A percentile compares a stretch with the other conserved stretches of the same genome.
Conservation (phyloP, 306 rosid species). For the Leucaena leucocephala region DNA sequence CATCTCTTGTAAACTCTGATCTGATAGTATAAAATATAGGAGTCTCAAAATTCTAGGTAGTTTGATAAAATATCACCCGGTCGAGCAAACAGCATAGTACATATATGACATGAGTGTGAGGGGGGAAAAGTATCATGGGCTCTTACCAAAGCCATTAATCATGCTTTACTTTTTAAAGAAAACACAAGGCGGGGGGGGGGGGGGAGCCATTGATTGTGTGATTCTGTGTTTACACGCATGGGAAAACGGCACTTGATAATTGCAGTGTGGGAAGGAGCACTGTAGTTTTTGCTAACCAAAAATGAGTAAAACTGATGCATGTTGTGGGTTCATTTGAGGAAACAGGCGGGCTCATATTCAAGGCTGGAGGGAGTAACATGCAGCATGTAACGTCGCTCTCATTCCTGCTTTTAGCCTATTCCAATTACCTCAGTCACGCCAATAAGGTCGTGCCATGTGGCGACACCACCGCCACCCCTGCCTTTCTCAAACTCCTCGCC, state of each 20-base stretch:
- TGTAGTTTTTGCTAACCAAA: constrained; percentile 5
- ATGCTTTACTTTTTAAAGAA: constrained; percentile 34
- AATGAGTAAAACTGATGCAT: neutral
- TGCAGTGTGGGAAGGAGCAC: neutral
- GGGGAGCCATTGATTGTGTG: constrained; percentile 24
- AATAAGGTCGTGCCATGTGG: constrained; percentile 88
- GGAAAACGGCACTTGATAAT: constrained; percentile 36
- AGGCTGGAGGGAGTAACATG: constrained; percentile 98
- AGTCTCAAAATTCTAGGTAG: neutral
- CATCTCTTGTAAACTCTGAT: no score
- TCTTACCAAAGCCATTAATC: constrained; percentile 38
- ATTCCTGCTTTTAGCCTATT: constrained; percentile 77
- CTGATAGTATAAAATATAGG: neutral
- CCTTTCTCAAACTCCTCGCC: constrained; percentile 70
- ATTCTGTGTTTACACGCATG: neutral
- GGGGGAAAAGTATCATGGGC: constrained; percentile 1
- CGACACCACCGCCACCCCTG: constrained; percentile 65
- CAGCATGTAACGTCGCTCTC: constrained; percentile 96
- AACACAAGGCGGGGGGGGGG: no score
- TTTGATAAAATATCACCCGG: neutral
- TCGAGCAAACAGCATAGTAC: neutral
- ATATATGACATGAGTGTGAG: neutral
- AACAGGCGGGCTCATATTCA: constrained; percentile 89
- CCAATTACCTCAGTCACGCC: constrained; percentile 94
- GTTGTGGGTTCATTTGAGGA: constrained; percentile 1